Conservation (phyloP, 2,329 filamentous ascomycete species). For the Claviceps spartinae region DNA sequence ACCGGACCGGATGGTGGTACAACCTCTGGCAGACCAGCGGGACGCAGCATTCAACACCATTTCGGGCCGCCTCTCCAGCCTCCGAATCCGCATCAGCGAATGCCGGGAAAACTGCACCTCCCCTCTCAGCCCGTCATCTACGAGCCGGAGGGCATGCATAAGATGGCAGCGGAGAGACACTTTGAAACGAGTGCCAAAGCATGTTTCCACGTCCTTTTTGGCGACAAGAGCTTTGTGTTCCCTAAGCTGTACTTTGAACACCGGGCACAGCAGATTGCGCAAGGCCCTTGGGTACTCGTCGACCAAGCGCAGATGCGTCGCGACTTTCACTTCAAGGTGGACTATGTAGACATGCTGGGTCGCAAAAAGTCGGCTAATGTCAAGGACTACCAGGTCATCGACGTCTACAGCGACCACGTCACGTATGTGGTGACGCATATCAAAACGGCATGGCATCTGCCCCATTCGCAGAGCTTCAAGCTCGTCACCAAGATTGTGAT, state of each 20-base stretch:
- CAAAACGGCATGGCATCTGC: constrained; percentile 69
- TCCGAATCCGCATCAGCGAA: constrained; percentile 21
- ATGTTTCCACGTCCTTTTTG: constrained; percentile 91
- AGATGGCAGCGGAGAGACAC: constrained; percentile 61
- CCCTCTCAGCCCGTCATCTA: constrained; percentile 71
- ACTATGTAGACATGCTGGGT: constrained; percentile 52
- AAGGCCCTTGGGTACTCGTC: constrained; percentile 68
- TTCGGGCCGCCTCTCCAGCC: constrained; percentile 23
- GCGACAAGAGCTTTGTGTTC: constrained; percentile 90
- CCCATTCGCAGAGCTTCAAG: constrained; percentile 64
- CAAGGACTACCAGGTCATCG: constrained; percentile 74
- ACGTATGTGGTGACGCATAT: constrained; percentile 51
- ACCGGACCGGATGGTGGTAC: constrained; percentile 38
- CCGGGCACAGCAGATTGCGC: constrained; percentile 63
- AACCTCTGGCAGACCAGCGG: constrained; percentile 22
- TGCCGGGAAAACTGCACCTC: constrained; percentile 61
- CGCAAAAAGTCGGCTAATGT: constrained; percentile 48
- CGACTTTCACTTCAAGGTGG: constrained; percentile 69
- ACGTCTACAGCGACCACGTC: constrained; percentile 64
- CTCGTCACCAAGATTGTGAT: constrained; percentile 86
- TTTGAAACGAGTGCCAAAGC: constrained; percentile 90
- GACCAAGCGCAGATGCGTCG: constrained; percentile 61
- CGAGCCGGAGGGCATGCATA: constrained; percentile 68
- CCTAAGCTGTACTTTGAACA: constrained; percentile 80
- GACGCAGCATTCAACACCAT: constrained; percentile 17